Conservation (phyloP, 1,139 yeast species). For the Magnusiomyces magnusii region DNA sequence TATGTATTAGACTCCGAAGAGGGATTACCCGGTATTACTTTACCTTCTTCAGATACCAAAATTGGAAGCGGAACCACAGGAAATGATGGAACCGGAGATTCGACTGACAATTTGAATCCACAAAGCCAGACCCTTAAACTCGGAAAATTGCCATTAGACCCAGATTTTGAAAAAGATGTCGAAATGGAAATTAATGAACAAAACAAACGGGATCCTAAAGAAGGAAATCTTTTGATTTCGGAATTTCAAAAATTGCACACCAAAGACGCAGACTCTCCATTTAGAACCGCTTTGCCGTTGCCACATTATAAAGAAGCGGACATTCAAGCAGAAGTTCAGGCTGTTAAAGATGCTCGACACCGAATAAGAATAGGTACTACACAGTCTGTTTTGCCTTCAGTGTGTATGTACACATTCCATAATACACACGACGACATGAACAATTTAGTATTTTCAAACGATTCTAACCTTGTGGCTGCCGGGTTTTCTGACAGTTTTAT, state of each 20-base stretch:
- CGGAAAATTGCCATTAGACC: conserved; percentile 79
- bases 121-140: conserved; percentile 68
- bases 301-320: conserved; percentile 79
- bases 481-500: conserved; percentile 91
- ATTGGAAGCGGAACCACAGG: not conserved
- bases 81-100: not conserved
- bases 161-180: conserved; percentile 76
- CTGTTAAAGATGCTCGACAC: conserved; percentile 75
- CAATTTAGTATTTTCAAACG: conserved; percentile 76
- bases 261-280: conserved; percentile 57
- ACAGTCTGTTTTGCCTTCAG: conserved; percentile 85
- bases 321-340: conserved; percentile 65
- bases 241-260: conserved; percentile 41
- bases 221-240: conserved; percentile 37
- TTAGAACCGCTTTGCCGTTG: conserved; percentile 67
- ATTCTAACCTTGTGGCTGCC: conserved; percentile 80
- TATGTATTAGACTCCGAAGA: conserved; percentile 47
- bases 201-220: conserved; percentile 16
- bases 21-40: conserved; percentile 55
- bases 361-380: conserved; percentile 56
- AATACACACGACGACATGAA: conserved; percentile 87
- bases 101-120: not conserved
- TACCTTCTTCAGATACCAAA: conserved; percentile 38
- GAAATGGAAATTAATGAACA: conserved; percentile 63
- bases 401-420: conserved; percentile 97